Conservation (phyloP, 345 rosid genomes). For the Zanthoxylum bungeanum region DNA sequence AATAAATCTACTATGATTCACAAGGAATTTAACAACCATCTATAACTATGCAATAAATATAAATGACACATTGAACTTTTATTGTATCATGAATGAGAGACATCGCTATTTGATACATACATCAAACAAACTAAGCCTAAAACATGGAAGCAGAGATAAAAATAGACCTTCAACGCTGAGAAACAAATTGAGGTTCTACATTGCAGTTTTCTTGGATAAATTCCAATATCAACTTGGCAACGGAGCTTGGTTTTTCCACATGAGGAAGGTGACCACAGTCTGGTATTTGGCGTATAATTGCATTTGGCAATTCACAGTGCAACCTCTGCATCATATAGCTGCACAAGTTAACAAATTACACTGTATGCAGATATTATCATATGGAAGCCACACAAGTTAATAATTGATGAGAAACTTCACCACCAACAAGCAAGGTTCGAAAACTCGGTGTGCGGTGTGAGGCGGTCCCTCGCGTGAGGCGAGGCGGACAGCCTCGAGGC, state of each 20-base stretch:
- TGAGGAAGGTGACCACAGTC: conserved; percentile 90
- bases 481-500: no score
- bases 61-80: no score
- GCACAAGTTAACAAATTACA: background rate
- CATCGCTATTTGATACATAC: background rate
- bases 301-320: conserved; percentile 61
- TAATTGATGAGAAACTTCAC: background rate
- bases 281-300: conserved; percentile 60
- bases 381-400: background rate
- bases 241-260: conserved; percentile 63
- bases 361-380: background rate
- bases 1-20: background rate
- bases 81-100: background rate
- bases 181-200: conserved; percentile 31
- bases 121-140: conserved; percentile 13
- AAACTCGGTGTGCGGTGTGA: no score
- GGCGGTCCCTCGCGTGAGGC: no score
- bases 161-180: conserved; percentile 21
- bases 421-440: background rate
- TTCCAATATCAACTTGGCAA: conserved; percentile 54
- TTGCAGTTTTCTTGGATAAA: conserved; percentile 47
- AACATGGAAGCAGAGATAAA: background rate
- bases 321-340: conserved; percentile 52
- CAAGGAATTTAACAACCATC: background rate
- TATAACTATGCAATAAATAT: background rate